Conservation (phyloP, 176 grass and related monocot genomes). For the Lolium perenne region DNA sequence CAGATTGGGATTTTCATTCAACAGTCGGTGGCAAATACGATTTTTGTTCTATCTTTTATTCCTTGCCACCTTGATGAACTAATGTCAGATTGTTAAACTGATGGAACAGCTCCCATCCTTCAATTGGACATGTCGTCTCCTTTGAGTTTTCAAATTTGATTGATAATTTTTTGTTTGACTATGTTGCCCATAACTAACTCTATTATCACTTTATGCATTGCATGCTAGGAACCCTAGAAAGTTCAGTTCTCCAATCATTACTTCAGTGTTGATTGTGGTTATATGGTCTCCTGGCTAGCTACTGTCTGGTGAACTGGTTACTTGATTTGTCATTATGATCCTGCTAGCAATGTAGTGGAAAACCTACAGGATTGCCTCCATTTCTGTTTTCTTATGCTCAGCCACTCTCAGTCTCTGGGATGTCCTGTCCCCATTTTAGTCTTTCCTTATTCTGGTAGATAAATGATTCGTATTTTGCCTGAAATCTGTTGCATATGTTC, state of each 20-base stretch:
- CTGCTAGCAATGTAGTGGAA: background rate
- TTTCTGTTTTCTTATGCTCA: background rate
- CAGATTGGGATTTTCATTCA: background rate
- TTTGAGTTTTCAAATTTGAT: slow-evolving; percentile 1
- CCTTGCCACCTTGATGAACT: background rate
- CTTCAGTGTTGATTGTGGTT: background rate
- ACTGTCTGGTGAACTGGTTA: background rate
- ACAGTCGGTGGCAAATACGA: background rate
- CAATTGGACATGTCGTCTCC: background rate
- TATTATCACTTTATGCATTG: background rate
- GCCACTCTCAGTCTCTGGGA: background rate
- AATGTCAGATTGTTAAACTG: slow-evolving; percentile 9
- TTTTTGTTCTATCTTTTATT: background rate
- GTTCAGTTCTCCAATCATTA: background rate
- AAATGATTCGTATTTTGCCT: background rate
- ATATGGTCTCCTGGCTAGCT: background rate
- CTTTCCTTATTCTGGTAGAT: background rate
- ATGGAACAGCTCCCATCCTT: slow-evolving; percentile 4
- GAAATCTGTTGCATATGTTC: no score
- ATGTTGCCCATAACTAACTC: background rate
- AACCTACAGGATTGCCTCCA: background rate
- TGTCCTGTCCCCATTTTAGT: background rate
- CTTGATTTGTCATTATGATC: slow-evolving; percentile 1
- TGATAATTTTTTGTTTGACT: background rate
- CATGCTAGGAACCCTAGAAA: background rate